phyloP scores from a whole-genome alignment of 140 eudicot genomes.

The Stevia rebaudiana region DNA sequence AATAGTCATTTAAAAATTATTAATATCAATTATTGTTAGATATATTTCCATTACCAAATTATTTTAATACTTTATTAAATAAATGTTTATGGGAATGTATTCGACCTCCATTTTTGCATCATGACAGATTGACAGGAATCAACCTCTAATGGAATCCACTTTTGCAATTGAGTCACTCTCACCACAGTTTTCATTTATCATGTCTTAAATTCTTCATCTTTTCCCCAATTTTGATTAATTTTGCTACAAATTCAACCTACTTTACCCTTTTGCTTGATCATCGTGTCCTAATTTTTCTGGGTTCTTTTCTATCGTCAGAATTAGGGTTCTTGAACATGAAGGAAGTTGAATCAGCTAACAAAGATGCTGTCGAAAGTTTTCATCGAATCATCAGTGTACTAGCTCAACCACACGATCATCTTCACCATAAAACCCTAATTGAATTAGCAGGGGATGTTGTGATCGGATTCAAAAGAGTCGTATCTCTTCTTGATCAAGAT shows the following conservation, averaged over 20 bases:
- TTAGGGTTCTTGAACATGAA: slow-evolving; percentile 35
- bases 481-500: slow-evolving; percentile 45
- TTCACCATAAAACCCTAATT: slow-evolving; percentile 37
- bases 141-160: slow-evolving; percentile 31
- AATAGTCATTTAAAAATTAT: too few species aligned
- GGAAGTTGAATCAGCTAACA: slow-evolving; percentile 70
- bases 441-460: slow-evolving; percentile 65
- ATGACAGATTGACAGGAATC: background rate
- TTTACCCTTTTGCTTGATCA: slow-evolving; percentile 4
- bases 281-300: slow-evolving; percentile 9
- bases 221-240: background rate
- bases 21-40: background rate
- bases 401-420: slow-evolving; percentile 48
- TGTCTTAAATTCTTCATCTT: too few species aligned
- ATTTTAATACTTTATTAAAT: background rate
- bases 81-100: background rate
- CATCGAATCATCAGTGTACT: slow-evolving; percentile 50
- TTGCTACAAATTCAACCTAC: background rate
- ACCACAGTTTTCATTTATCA: slow-evolving; percentile 28
- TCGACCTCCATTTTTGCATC: slow-evolving; percentile 9
- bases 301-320: slow-evolving; percentile 4
- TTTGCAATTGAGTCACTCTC: slow-evolving; percentile 34
- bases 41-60: background rate
- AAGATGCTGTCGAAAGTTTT: slow-evolving; percentile 59
- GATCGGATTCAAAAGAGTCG: slow-evolving; percentile 61